Base-by-base conservation (phyloP, 176 grass and related monocot genomes). In the Aegilops tauschii region DNA sequence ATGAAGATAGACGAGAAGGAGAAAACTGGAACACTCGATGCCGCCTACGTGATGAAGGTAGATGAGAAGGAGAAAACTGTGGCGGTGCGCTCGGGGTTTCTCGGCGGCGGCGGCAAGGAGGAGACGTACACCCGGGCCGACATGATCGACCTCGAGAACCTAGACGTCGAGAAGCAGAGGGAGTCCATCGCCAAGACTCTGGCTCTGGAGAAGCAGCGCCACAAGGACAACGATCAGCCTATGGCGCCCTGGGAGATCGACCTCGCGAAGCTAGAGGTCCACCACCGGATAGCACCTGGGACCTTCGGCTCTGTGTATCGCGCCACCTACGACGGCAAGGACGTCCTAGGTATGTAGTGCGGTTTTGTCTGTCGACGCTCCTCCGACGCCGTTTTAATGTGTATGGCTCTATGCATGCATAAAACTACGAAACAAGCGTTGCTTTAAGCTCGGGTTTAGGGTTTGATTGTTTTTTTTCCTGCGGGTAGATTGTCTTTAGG, bases 201-300 rank as follows among this genome's bases (percentile, higher is more conserved):
- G 0, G 27, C 45, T 4, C 8, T 4, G 45, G 73, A 76, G 73
- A 76, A 76, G 73, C 8, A 77, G 74, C 74, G 47, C 2, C 25
- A 56, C 16, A 77, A 49, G 74, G 74, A 29, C 74, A 49, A 31
- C 2, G 3, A 59, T 17, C 25, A 20, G 47, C 16, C 16, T 0
- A 34, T 77, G 74, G 74, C 50, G 74, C 47, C 74, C 0, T 77
- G 74, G 74, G 74, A 77, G 47, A 77, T 77, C 47, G 47, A 77
- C 47, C 74, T 77, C 47, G 74, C 74, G 27, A 77, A 77, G 28
- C 74, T 77, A 0, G 47, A 56, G 28, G 47, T 77, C 17, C 47
- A 56, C 27, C 3, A 9, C 8, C 16, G 50, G 47, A 54, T 52
- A 20, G 50, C 47, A 5, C 74, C 45, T 8, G 74, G 74, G 47